phyloP scores from a whole-genome alignment of 768 basidiomycete species.

The Dictyophora rubrovolvata region DNA sequence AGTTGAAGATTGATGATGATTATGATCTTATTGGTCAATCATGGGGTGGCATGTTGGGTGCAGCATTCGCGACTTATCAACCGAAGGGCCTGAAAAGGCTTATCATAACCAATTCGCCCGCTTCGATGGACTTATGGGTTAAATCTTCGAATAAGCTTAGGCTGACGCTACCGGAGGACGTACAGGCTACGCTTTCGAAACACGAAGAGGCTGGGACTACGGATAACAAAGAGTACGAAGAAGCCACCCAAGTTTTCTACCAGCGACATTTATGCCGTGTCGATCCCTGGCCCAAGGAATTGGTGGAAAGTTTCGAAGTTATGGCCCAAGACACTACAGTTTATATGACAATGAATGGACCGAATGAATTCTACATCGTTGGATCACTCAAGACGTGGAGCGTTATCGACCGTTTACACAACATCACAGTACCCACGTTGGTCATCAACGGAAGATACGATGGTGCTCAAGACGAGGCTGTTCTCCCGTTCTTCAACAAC shows the following conservation, averaged over 20 bases:
- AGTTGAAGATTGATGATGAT: conserved; percentile 7
- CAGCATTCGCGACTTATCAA: not conserved
- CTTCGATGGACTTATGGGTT: conserved; percentile 1
- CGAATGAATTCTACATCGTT: conserved; percentile 4
- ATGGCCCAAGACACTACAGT: conserved; percentile 6
- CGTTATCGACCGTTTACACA: not conserved
- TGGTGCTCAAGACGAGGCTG: not conserved
- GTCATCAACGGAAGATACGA: conserved; percentile 9
- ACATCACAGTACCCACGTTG: conserved; percentile 5
- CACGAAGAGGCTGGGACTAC: conserved; percentile 1
- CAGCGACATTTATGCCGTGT: not conserved
- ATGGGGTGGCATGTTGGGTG: conserved; percentile 10
- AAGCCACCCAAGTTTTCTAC: conserved; percentile 5
- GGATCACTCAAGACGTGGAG: conserved; percentile 7
- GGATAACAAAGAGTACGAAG: conserved; percentile 4
- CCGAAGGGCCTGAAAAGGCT: conserved; percentile 9
- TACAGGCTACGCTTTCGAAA: conserved; percentile 3
- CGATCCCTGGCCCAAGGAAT: conserved; percentile 1
- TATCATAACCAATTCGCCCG: conserved; percentile 4
- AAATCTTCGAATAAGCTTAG: conserved; percentile 4
- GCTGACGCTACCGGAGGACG: conserved; percentile 3
- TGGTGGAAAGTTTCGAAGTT: not conserved
- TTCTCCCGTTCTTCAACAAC: not conserved
- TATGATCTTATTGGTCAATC: conserved; percentile 9
- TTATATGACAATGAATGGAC: conserved; percentile 6